Base-by-base conservation (phyloP, 139 green algal species). In the Volvox reticuliferus region DNA sequence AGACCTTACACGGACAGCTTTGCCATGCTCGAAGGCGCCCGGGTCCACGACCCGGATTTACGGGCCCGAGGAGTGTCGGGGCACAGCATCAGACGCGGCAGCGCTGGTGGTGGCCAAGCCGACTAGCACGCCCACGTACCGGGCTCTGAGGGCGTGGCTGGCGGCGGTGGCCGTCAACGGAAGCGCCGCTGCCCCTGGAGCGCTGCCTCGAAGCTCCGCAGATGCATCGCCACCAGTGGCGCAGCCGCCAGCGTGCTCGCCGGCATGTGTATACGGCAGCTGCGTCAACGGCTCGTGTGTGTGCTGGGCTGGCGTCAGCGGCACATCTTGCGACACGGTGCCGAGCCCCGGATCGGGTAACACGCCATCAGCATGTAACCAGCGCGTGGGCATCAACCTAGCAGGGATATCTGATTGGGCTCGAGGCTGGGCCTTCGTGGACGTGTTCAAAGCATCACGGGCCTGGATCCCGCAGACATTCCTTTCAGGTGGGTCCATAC, bases 351-450 rank as follows among this genome's bases (percentile, higher is more conserved):
- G 81, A 17, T 28, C n/a, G 79, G 79, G 32, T 26, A 28, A 26
- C 26, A 90, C 85, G 3, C 71, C 77, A 28, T n/a, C 85, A 12
- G 89, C 86, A 22, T 93, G 91, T 62, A 91, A 86, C 62, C 30
- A 9, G 6, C 22, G 61, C 1, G 71, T 93, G 79, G 91, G 91
- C 5, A 50, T 89, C 35, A 91, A 91, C 71, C 33, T 93, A 62
- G 91, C 89, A 63, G 86, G 89, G 24, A 87, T 90, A 71, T 55
- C 75, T 17, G 91, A 93, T 55, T 93, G 86, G 86, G 87, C 62
- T 14, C 86, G 79, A 26, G 71, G 28, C 69, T 93, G 91, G 91
- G 76, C 91, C 0, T 93, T 93, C 77, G 86, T 93, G n/a, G 86
- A 93, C 71, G 36, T 89, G 26, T 89, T 91, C 36, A 89, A 87